These are phyloP conservation scores for bread wheat (Triticum aestivum) DNA, from an alignment of 176 grass and related monocot species.

Conservation along the genomic window DNA sequence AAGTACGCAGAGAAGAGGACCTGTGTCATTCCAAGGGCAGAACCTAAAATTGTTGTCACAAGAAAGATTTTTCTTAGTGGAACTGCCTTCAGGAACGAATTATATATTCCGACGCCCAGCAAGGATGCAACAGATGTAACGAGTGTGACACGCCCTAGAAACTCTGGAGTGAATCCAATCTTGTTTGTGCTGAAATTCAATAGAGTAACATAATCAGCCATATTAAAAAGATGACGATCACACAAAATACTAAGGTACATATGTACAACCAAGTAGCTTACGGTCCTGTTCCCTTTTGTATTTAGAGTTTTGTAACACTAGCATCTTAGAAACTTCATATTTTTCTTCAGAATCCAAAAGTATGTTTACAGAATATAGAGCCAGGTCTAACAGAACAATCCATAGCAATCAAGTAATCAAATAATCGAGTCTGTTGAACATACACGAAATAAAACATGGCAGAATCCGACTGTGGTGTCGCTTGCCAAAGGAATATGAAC, in stretches of 20 bases:
- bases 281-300: background rate
- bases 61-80: conserved; percentile 89
- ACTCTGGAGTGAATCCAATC: conserved; percentile 92
- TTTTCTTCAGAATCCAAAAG: background rate
- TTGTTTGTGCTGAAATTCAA: conserved; percentile 84
- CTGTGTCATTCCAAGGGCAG: conserved; percentile 94
- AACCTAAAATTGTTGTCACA: conserved; percentile 70
- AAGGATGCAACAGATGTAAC: conserved; percentile 94
- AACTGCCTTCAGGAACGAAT: conserved; percentile 77
- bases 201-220: conserved; percentile 23
- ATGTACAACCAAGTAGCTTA: background rate
- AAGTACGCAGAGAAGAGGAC: conserved; percentile 35
- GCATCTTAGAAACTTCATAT: background rate
- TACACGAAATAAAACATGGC: conserved; percentile 96
- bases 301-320: background rate
- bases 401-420: conserved; percentile 23
- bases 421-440: conserved; percentile 22
- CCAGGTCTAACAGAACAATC: conserved; percentile 4
- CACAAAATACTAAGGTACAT: background rate
- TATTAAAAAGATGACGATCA: conserved; percentile 19
- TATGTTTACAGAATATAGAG: background rate
- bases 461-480: conserved; percentile 92
- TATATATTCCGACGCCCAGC: conserved; percentile 84
- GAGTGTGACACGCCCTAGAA: conserved; percentile 84
- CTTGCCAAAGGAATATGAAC: conserved; percentile 98